Conservation (phyloP, 2,329 filamentous ascomycete genomes). For the Ilyonectria sp. region DNA sequence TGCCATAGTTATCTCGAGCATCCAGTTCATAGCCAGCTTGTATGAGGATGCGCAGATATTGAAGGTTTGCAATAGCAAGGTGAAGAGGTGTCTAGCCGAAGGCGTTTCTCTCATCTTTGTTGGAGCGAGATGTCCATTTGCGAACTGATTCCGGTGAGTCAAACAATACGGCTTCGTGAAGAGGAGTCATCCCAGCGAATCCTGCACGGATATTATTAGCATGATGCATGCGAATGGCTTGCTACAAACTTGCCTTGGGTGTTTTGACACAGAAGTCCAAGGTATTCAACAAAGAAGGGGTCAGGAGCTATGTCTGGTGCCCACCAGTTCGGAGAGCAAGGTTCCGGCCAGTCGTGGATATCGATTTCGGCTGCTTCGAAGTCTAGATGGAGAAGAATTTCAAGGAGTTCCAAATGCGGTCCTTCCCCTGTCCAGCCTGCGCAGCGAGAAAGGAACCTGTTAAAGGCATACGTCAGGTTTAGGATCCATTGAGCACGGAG, state of each 20-base stretch:
- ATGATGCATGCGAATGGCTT: not conserved
- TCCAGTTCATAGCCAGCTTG: not conserved
- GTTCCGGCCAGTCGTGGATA: not conserved
- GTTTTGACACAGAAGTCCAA: not conserved
- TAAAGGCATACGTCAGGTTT: not conserved
- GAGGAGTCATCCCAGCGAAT: slow-evolving; percentile 1
- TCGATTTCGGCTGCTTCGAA: not conserved
- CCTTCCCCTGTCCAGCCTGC: not conserved
- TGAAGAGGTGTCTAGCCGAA: slow-evolving; percentile 17
- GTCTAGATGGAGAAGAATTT: not conserved
- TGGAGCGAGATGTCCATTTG: not conserved
- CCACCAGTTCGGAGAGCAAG: not conserved
- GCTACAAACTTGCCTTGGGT: not conserved
- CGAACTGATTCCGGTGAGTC: not conserved
- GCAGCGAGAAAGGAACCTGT: slow-evolving; percentile 1
- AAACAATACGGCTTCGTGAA: slow-evolving; percentile 6
- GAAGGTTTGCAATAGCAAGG: not conserved
- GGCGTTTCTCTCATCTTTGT: slow-evolving; percentile 5
- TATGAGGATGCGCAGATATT: not conserved
- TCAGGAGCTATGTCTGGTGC: not conserved
- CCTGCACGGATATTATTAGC: not conserved
- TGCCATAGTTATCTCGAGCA: not conserved
- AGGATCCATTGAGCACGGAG: no score
- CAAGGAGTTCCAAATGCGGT: not conserved
- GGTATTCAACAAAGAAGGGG: not conserved